Evolutionary conservation across 2,329 filamentous ascomycete species (phyloP).

Genomic region (Passalora sequoiae): DNA sequence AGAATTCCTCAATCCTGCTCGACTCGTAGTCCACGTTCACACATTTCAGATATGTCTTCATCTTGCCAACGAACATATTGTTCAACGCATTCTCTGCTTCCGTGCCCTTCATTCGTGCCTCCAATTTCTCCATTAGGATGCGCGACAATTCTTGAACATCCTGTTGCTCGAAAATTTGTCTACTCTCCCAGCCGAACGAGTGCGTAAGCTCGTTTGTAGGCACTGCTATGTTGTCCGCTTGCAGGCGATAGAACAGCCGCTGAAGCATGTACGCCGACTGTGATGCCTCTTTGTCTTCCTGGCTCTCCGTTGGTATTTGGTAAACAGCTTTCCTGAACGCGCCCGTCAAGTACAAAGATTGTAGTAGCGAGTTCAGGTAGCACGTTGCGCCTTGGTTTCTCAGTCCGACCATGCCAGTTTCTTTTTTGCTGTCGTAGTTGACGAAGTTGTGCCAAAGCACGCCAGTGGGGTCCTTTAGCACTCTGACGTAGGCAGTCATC

Average conservation of each 20-base stretch:
- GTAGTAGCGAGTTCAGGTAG: slow-evolving; percentile 48
- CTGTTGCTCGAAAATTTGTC: slow-evolving; percentile 97
- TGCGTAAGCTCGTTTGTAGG: slow-evolving; percentile 89
- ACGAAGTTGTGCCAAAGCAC: slow-evolving; percentile 87
- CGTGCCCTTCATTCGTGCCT: slow-evolving; percentile 97
- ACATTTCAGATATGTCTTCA: slow-evolving; percentile 97
- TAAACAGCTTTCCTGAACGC: slow-evolving; percentile 96
- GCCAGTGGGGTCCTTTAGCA: slow-evolving; percentile 81
- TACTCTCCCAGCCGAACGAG: slow-evolving; percentile 96
- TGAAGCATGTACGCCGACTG: slow-evolving; percentile 76
- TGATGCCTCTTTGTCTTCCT: slow-evolving; percentile 76
- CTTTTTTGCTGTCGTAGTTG: slow-evolving; percentile 98
- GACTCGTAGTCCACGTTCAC: slow-evolving; percentile 98
- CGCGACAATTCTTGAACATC: slow-evolving; percentile 95
- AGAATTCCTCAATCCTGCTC: slow-evolving; percentile 92
- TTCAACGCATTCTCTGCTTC: slow-evolving; percentile 82
- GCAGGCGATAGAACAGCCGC: slow-evolving; percentile 87
- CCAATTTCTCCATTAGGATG: slow-evolving; percentile 94
- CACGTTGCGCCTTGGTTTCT: slow-evolving; percentile 86
- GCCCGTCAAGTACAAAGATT: slow-evolving; percentile 56
- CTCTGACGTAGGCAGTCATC: slow-evolving; percentile 74
- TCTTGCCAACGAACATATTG: slow-evolving; percentile 91
- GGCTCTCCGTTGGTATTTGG: slow-evolving; percentile 86
- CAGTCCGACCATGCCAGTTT: slow-evolving; percentile 92
- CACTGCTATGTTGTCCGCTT: slow-evolving; percentile 78